These are phyloP conservation scores for Drechslerella dactyloides DNA, from an alignment of 2,329 filamentous ascomycete species.

Conservation along the genomic window DNA sequence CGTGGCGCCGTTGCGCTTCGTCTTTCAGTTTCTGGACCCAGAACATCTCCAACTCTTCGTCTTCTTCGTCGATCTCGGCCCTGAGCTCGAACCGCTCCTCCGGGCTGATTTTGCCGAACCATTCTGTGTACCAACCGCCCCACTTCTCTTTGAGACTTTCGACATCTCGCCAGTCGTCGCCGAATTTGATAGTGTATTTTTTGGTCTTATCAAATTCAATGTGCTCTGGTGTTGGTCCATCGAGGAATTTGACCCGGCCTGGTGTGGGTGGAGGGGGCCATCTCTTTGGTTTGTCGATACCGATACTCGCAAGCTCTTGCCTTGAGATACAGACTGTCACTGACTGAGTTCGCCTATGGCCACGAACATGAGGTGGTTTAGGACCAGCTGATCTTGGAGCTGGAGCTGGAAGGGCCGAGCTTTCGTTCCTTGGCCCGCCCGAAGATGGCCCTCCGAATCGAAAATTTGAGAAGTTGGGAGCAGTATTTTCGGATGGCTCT, in stretches of 20 bases:
- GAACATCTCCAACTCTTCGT: not conserved
- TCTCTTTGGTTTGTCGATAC: not conserved
- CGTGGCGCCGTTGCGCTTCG: not conserved
- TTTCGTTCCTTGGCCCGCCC: not conserved
- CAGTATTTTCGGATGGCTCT: conserved; percentile 1
- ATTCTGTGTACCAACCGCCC: not conserved
- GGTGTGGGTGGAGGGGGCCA: not conserved
- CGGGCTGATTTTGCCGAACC: not conserved
- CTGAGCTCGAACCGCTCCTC: not conserved
- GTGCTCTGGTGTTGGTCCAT: not conserved
- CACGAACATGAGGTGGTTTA: not conserved
- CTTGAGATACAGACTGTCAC: not conserved
- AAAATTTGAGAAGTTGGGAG: not conserved
- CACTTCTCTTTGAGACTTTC: not conserved
- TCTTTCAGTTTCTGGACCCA: not conserved
- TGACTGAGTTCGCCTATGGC: not conserved
- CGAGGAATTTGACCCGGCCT: not conserved
- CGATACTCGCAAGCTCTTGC: not conserved
- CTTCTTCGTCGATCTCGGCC: not conserved
- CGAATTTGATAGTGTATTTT: not conserved
- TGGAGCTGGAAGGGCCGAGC: not conserved
- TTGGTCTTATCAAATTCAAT: not conserved
- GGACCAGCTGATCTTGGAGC: not conserved
- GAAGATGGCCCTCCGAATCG: not conserved
- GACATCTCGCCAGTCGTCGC: not conserved